Percentiles rank a stretch among this genome's conserved stretches.
phyloP scores from a whole-genome alignment of 2,329 filamentous ascomycete species.

The Trichoderma semiorbis region DNA sequence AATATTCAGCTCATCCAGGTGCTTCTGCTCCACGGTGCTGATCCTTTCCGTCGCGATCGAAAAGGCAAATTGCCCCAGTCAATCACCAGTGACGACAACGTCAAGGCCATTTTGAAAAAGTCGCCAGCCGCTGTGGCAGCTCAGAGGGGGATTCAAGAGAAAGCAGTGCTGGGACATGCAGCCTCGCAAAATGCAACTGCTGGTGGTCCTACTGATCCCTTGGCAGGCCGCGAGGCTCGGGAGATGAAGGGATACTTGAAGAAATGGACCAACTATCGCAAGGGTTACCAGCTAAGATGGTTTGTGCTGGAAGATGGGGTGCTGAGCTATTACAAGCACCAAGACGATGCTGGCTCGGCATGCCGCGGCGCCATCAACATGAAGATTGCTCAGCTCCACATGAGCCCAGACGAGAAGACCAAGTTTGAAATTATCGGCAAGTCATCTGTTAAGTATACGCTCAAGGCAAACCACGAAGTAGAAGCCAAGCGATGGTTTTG shows the following conservation, averaged over 20 bases:
- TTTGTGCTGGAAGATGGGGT: constrained; percentile 98
- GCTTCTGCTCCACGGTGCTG: constrained; percentile 86
- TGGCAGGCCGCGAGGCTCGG: constrained; percentile 78
- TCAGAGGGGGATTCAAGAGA: constrained; percentile 93
- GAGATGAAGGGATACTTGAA: constrained; percentile 99
- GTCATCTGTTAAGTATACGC: constrained; percentile 95
- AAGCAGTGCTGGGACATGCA: constrained; percentile 81
- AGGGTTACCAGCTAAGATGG: constrained; percentile 94
- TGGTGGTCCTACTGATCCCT: constrained; percentile 54
- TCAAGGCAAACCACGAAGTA: constrained; percentile 97
- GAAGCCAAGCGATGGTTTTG: constrained; percentile 99
- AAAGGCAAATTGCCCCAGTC: constrained; percentile 95
- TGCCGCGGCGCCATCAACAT: constrained; percentile 98
- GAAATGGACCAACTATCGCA: constrained; percentile 99
- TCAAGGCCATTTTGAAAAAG: constrained; percentile 82
- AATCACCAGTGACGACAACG: constrained; percentile 91
- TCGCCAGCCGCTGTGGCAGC: constrained; percentile 93
- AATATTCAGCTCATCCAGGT: constrained; percentile 87
- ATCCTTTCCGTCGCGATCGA: constrained; percentile 91
- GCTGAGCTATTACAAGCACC: constrained; percentile 97
- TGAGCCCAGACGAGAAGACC: constrained; percentile 96
- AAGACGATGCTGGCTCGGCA: constrained; percentile 93
- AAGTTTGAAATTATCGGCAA: constrained; percentile 98
- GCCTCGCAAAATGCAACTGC: constrained; percentile 53
- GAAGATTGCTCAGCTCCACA: constrained; percentile 89